These are phyloP conservation scores for Lipomyces starkeyi DNA, from an alignment of 805 yeast species.

Conservation along the genomic window DNA sequence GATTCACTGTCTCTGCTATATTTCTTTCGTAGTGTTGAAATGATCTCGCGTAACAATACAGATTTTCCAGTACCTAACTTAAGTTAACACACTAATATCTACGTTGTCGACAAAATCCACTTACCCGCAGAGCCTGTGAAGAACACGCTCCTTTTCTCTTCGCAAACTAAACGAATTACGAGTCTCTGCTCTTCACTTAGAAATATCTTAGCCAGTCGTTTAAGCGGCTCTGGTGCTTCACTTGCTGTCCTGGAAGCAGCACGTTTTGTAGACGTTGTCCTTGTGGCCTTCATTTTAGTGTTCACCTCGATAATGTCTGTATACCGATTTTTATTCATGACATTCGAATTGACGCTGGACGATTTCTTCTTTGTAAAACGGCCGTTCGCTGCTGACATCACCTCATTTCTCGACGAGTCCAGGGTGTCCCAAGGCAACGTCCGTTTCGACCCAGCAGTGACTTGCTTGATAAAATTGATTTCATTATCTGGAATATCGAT, in stretches of 20 bases:
- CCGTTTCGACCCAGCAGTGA: neutral
- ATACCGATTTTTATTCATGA: neutral
- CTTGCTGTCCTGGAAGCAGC: slow-evolving; percentile 14
- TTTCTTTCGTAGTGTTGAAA: slow-evolving; percentile 55
- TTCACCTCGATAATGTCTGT: slow-evolving; percentile 17
- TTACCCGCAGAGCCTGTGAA: slow-evolving; percentile 96
- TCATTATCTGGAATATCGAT: neutral
- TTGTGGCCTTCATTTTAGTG: slow-evolving; percentile 17
- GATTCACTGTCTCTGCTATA: slow-evolving; percentile 52
- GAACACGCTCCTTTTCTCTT: slow-evolving; percentile 69
- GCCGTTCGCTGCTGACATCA: neutral
- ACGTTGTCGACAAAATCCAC: neutral
- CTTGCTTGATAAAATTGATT: neutral
- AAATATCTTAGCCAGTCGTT: slow-evolving; percentile 37
- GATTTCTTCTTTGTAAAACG: neutral
- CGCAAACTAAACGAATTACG: slow-evolving; percentile 66
- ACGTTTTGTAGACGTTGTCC: neutral
- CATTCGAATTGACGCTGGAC: neutral
- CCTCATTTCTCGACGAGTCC: neutral
- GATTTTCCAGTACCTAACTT: slow-evolving; percentile 79
- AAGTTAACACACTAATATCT: neutral
- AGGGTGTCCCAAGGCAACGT: neutral
- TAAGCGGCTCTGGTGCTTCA: slow-evolving; percentile 7
- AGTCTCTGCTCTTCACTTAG: slow-evolving; percentile 56
- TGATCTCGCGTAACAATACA: slow-evolving; percentile 73